Conservation (phyloP, 1,284 basidiomycete genomes). For the Pholiota adiposa region DNA sequence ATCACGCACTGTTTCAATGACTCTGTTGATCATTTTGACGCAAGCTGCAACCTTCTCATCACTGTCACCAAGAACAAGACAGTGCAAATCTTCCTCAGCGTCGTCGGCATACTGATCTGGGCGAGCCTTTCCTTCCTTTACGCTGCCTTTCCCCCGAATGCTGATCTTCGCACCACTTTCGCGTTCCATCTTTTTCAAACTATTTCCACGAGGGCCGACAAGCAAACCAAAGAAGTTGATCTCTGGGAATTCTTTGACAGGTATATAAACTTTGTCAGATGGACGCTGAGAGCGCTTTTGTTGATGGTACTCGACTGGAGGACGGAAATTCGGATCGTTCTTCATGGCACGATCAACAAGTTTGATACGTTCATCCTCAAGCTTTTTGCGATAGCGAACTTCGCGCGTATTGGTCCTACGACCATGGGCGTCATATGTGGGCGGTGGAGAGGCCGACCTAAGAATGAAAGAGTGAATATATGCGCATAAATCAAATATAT, state of each 20-base stretch:
- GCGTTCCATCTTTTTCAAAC: constrained; percentile 99
- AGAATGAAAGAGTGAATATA: constrained; percentile 27
- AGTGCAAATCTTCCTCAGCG: constrained; percentile 98
- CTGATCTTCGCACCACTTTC: constrained; percentile 98
- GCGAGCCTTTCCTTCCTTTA: constrained; percentile 97
- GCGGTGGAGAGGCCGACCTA: constrained; percentile 95
- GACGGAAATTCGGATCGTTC: constrained; percentile 96
- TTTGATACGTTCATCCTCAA: constrained; percentile 94
- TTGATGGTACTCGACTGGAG: constrained; percentile 95
- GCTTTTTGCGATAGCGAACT: constrained; percentile 95
- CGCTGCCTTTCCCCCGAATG: constrained; percentile 97
- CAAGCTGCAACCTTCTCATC: constrained; percentile 92
- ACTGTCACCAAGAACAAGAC: constrained; percentile 92
- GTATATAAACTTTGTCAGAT: constrained; percentile 98
- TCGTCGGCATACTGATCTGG: constrained; percentile 93
- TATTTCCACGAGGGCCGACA: constrained; percentile 98
- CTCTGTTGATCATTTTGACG: constrained; percentile 94
- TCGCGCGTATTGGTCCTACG: constrained; percentile 98
- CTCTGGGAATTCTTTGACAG: constrained; percentile 99
- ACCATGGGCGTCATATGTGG: constrained; percentile 96
- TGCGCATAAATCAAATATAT: constrained; percentile 21
- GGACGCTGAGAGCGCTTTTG: constrained; percentile 91
- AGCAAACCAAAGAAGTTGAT: constrained; percentile 99
- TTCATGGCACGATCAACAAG: constrained; percentile 97
- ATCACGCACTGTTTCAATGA: constrained; percentile 91